A percentile compares a stretch with the other conserved stretches of the same genome.
phyloP scores from a whole-genome alignment of 495 filamentous ascomycete species.

The Aspergillus diversus region DNA sequence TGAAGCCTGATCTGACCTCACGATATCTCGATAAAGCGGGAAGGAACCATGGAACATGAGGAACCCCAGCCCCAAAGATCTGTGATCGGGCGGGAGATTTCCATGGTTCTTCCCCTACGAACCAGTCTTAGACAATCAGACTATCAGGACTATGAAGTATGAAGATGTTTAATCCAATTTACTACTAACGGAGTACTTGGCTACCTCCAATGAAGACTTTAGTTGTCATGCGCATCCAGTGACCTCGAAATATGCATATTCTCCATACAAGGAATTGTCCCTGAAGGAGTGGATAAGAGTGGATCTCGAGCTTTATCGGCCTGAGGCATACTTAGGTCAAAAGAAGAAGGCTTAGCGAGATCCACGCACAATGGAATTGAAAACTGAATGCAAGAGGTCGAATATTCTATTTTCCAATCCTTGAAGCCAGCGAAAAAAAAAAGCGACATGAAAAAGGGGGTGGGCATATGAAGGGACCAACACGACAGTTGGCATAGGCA shows the following conservation, averaged over 20 bases:
- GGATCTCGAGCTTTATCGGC: background rate
- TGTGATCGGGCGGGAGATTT: constrained; percentile 10
- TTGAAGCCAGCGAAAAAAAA: background rate
- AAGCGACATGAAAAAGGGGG: background rate
- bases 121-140: background rate
- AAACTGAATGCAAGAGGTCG: background rate
- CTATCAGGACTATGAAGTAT: no score
- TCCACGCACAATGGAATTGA: constrained; percentile 9
- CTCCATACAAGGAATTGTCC: no score
- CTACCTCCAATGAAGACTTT: no score
- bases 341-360: constrained; percentile 14
- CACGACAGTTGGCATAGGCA: background rate
- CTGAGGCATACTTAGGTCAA: constrained; percentile 19
- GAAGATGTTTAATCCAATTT: no score
- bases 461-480: no score
- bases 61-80: constrained; percentile 1
- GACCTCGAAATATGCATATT: no score
- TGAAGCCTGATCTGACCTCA: no score
- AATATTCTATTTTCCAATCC: background rate
- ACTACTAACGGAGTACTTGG: no score
- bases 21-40: constrained; percentile 6
- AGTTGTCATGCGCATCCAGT: no score
- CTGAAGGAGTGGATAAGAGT: background rate
- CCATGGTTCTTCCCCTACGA: constrained; percentile 21
- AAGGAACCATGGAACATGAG: constrained; percentile 23